phyloP scores from a whole-genome alignment of 2,329 filamentous ascomycete genomes.

The Fusarium pseudocircinatum region DNA sequence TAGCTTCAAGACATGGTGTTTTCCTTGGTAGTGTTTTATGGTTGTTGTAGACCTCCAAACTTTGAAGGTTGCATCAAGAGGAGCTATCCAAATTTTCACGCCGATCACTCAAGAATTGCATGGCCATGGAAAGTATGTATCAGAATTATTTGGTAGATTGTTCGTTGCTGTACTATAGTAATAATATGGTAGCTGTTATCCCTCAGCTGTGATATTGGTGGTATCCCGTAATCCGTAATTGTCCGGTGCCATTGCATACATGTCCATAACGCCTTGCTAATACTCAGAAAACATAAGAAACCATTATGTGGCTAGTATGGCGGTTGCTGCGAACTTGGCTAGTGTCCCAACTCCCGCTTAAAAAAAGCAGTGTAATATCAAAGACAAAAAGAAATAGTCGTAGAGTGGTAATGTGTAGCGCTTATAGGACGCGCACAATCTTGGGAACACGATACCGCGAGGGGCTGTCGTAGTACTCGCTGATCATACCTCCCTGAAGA shows the following conservation, averaged over 20 bases:
- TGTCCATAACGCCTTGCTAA: slow-evolving; percentile 36
- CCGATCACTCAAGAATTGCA: slow-evolving; percentile 5
- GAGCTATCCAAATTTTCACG: neutral
- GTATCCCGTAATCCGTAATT: slow-evolving; percentile 30
- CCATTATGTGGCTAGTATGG: slow-evolving; percentile 22
- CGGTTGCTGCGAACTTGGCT: slow-evolving; percentile 6
- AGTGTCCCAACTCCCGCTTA: slow-evolving; percentile 16
- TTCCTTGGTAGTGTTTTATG: neutral
- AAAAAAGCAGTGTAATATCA: neutral
- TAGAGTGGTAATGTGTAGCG: neutral
- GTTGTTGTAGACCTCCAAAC: neutral
- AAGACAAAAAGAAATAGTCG: slow-evolving; percentile 14
- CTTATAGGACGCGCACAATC: slow-evolving; percentile 33
- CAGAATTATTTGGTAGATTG: slow-evolving; percentile 1
- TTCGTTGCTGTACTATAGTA: slow-evolving; percentile 24
- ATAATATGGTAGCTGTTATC: slow-evolving; percentile 28
- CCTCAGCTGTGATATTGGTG: slow-evolving; percentile 22
- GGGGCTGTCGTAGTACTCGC: slow-evolving; percentile 38
- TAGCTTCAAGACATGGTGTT: neutral
- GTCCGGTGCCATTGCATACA: slow-evolving; percentile 10
- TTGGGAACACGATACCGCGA: slow-evolving; percentile 36
- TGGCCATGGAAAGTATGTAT: neutral
- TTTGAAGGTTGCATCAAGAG: neutral
- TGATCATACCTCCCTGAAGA: slow-evolving; percentile 32
- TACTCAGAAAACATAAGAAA: slow-evolving; percentile 12